These are phyloP conservation scores for Phtheirospermum japonicum DNA, from an alignment of 257 asterid species.

Conservation along the genomic window DNA sequence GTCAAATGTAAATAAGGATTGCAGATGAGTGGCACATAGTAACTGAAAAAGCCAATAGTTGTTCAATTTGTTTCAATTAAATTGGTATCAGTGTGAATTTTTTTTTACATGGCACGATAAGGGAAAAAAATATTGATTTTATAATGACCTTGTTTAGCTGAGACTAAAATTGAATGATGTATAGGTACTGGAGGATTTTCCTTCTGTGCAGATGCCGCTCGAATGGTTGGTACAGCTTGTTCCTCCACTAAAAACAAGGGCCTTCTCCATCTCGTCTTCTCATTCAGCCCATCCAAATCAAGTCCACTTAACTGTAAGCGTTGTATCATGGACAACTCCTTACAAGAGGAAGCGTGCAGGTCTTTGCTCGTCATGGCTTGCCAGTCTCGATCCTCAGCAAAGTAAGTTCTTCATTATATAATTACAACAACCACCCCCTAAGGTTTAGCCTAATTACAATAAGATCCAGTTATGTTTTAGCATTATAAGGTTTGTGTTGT, in stretches of 20 bases:
- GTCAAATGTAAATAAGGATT: slow-evolving; percentile 2
- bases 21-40: neutral
- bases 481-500: neutral
- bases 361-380: slow-evolving; percentile 96
- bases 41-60: slow-evolving; percentile 15
- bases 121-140: neutral
- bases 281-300: slow-evolving; percentile 75
- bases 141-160: neutral
- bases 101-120: neutral
- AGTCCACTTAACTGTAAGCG: slow-evolving; percentile 78
- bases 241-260: slow-evolving; percentile 79
- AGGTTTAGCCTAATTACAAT: neutral
- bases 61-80: neutral
- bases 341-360: slow-evolving; percentile 79
- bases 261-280: slow-evolving; percentile 89
- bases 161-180: slow-evolving; percentile 13
- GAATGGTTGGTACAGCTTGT: slow-evolving; percentile 95
- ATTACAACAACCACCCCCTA: neutral
- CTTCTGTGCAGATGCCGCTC: slow-evolving; percentile 86
- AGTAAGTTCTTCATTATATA: slow-evolving; percentile 33
- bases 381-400: slow-evolving; percentile 75
- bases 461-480: neutral
- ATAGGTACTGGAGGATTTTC: slow-evolving; percentile 88
- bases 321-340: slow-evolving; percentile 89
- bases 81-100: neutral